Conservation (phyloP, 1,139 yeast genomes). For the Zygosaccharomyces sapae region DNA sequence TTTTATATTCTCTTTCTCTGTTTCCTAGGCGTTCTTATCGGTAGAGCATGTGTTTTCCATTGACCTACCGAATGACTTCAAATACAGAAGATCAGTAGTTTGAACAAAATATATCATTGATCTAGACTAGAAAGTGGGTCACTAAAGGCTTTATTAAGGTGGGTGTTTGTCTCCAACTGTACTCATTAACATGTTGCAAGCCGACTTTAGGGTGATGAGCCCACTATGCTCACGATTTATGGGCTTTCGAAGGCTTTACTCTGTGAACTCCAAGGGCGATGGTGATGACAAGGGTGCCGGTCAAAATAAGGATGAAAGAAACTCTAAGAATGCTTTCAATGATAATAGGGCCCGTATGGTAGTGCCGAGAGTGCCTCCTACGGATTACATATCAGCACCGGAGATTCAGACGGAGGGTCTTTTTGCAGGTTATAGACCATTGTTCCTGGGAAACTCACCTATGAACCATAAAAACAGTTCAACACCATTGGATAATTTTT, state of each 20-base stretch:
- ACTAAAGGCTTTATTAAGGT: too few species aligned
- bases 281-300: background rate
- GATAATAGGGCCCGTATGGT: constrained; percentile 7
- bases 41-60: background rate
- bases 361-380: constrained; percentile 32
- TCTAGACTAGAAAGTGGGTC: too few species aligned
- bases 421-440: constrained; percentile 37
- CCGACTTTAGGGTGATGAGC: background rate
- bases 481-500: constrained; percentile 19
- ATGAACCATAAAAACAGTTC: constrained; percentile 15
- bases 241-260: constrained; percentile 7
- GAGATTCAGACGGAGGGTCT: constrained; percentile 35
- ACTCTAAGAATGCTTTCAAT: background rate
- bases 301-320: too few species aligned
- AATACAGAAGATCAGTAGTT: background rate
- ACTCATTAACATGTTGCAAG: background rate
- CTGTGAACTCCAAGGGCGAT: constrained; percentile 5
- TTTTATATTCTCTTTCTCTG: too few species aligned
- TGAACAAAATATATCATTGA: too few species aligned
- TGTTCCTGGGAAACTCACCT: constrained; percentile 36
- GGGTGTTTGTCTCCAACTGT: background rate
- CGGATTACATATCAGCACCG: constrained; percentile 27
- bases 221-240: background rate
- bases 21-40: background rate
- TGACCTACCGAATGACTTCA: background rate